Conservation (phyloP, 2,329 filamentous ascomycete genomes). For the Nemania serpens region DNA sequence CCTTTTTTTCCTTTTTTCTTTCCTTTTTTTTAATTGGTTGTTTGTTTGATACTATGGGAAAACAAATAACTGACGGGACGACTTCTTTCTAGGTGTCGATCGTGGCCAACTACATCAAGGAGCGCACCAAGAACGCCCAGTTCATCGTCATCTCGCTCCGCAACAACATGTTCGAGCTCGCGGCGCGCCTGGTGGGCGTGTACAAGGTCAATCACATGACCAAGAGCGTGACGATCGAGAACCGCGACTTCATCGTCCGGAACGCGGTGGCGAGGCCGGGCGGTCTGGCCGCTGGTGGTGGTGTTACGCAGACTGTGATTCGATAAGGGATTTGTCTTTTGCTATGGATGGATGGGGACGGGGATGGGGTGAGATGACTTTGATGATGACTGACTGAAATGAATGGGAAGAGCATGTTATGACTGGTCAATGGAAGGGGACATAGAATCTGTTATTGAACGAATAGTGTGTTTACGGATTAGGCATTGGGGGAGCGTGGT, state of each 20-base stretch:
- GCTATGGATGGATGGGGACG: not conserved
- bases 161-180: constrained; percentile 99
- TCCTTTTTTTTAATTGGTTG: not conserved
- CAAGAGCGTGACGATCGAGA: constrained; percentile 89
- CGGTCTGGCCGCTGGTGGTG: constrained; percentile 10
- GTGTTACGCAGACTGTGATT: constrained; percentile 20
- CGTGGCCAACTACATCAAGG: constrained; percentile 98
- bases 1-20: not conserved
- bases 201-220: constrained; percentile 99
- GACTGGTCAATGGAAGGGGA: not conserved
- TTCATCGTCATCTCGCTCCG: constrained; percentile 97
- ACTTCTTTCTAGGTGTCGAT: constrained; percentile 74
- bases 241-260: constrained; percentile 70
- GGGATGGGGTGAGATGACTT: not conserved
- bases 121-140: constrained; percentile 97
- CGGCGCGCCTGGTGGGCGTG: constrained; percentile 91
- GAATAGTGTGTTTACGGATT: too few species aligned
- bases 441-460: not conserved
- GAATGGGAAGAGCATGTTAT: constrained; percentile 3
- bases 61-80: not conserved
- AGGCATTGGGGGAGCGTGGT: too few species aligned
- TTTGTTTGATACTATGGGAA: not conserved
- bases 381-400: not conserved
- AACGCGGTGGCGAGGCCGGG: constrained; percentile 29
- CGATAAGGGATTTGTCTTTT: constrained; percentile 3